Conservation (phyloP, 345 rosid genomes). For the Aethionema arabicum region DNA sequence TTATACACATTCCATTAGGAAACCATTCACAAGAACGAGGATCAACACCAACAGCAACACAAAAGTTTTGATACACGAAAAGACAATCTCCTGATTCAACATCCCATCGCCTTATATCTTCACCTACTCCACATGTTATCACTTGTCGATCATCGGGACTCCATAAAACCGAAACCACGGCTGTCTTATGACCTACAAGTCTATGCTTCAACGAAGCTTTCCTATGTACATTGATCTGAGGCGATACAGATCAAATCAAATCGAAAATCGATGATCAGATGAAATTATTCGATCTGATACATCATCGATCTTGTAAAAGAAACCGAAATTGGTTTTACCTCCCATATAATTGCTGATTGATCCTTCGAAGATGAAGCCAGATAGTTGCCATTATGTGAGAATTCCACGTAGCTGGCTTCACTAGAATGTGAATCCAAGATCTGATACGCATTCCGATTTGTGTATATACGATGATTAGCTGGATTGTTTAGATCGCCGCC, state of each 20-base stretch:
- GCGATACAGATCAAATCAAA: neutral
- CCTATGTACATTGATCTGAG: constrained; percentile 42
- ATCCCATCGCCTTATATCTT: constrained; percentile 56
- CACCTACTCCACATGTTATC: constrained; percentile 59
- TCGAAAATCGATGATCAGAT: constrained; percentile 24
- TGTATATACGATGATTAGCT: neutral
- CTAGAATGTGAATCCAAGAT: constrained; percentile 47
- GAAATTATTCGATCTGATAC: constrained; percentile 22
- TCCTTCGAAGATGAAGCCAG: constrained; percentile 67
- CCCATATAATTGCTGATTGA: constrained; percentile 54
- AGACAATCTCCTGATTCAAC: constrained; percentile 49
- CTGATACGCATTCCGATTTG: constrained; percentile 37
- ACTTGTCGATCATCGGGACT: constrained; percentile 55
- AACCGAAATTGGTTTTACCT: constrained; percentile 52
- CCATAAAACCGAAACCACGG: constrained; percentile 55
- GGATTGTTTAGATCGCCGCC: too few species aligned
- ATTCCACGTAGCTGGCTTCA: constrained; percentile 61
- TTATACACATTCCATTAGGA: constrained; percentile 50
- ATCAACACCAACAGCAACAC: constrained; percentile 45
- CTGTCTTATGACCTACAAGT: constrained; percentile 47
- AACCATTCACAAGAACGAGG: constrained; percentile 65
- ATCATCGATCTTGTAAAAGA: constrained; percentile 5
- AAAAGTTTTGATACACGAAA: constrained; percentile 41
- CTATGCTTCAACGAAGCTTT: constrained; percentile 40
- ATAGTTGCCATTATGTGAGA: constrained; percentile 60